These are phyloP conservation scores for Graphilbum sp. DNA, from an alignment of 2,329 filamentous ascomycete genomes.

Conservation along the genomic window DNA sequence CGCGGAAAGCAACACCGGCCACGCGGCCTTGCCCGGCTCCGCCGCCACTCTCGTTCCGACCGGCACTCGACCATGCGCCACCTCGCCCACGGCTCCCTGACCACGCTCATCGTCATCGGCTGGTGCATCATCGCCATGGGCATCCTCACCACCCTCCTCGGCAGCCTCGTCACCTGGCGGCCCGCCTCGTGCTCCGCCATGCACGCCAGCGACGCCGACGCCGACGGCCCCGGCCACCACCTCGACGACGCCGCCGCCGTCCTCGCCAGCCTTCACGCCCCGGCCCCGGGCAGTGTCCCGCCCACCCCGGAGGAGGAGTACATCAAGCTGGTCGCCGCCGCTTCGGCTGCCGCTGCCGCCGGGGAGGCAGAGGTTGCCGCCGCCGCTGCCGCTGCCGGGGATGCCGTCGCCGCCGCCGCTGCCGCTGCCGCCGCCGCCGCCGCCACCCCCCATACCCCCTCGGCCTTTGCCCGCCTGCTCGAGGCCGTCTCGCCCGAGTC, in stretches of 20 bases:
- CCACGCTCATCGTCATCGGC: neutral
- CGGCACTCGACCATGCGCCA: too few species aligned
- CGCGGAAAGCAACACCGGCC: too few species aligned
- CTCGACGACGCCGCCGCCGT: too few species aligned
- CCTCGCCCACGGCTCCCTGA: neutral
- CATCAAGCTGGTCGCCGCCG: neutral
- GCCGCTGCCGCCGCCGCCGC: neutral
- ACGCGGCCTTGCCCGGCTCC: too few species aligned
- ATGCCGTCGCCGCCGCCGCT: neutral
- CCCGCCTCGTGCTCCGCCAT: neutral
- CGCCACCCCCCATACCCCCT: neutral
- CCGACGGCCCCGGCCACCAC: too few species aligned
- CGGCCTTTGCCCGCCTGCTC: conserved; percentile 9
- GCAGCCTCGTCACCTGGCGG: neutral
- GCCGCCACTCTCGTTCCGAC: too few species aligned
- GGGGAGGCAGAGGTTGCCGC: neutral
- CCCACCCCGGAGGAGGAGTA: neutral
- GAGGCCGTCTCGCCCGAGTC: conserved; percentile 15
- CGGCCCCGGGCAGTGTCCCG: neutral
- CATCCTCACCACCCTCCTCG: neutral
- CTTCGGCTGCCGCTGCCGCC: neutral
- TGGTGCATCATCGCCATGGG: neutral
- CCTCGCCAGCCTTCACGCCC: too few species aligned
- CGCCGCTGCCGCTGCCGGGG: neutral
- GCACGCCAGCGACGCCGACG: neutral